Evolutionary conservation across 805 yeast genomes (phyloP).

Genomic region (Blastobotrys robertii): DNA sequence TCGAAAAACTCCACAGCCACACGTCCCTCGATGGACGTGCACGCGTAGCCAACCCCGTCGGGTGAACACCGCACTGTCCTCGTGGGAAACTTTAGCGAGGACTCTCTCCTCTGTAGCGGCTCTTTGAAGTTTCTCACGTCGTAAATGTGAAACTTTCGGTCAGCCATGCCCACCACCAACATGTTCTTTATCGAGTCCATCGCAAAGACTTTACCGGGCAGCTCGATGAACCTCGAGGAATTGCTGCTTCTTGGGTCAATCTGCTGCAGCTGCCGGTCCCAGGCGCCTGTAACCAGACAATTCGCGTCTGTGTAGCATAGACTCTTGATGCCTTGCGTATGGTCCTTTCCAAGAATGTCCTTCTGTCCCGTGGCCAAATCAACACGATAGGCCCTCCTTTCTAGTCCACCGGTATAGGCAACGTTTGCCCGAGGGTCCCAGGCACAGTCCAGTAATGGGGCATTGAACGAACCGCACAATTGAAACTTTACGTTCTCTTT

Average conservation of each 20-base stretch:
- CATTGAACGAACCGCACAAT: conserved; percentile 20
- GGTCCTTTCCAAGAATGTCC: conserved; percentile 24
- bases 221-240: conserved; percentile 10
- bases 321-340: conserved; percentile 34
- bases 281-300: conserved; percentile 45
- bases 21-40: conserved; percentile 73
- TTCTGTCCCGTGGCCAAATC: conserved; percentile 39
- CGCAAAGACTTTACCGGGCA: conserved; percentile 46
- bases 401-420: conserved; percentile 41
- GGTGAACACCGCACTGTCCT: conserved; percentile 48
- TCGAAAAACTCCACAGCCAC: conserved; percentile 65
- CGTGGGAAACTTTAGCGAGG: conserved; percentile 60
- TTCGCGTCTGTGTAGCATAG: conserved; percentile 22
- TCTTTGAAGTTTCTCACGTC: conserved; percentile 39
- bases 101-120: conserved; percentile 46
- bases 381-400: conserved; percentile 43
- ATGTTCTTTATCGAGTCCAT: conserved; percentile 44
- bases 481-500: conserved; percentile 11
- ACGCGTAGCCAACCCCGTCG: conserved; percentile 46
- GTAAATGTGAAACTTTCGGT: conserved; percentile 45
- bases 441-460: conserved; percentile 25
- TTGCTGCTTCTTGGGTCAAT: conserved; percentile 34
- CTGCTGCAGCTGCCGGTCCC: conserved; percentile 46
- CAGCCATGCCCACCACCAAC: conserved; percentile 46
- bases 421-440: conserved; percentile 19